Evolutionary conservation across 2,329 filamentous ascomycete genomes (phyloP), one percentile per base, ranked within the genome.

Genomic region (Hymenoscyphus fructigenus): DNA sequence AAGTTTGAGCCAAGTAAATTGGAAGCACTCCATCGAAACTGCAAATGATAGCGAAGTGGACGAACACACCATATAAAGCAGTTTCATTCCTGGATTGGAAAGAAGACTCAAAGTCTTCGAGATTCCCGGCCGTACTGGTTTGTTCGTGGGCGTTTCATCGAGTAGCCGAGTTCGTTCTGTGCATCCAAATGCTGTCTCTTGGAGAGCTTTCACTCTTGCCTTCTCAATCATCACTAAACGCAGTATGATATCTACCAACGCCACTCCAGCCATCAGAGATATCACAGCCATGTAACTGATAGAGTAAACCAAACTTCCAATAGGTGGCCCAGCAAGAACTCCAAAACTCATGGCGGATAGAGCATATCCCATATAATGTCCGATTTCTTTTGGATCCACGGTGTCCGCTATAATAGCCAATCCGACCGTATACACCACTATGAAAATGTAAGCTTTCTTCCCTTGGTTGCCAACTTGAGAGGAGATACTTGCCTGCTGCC

Each of bases 391-490:
- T 1, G 6, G 89, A 72, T 83, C 84, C 53, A 91, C 85, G 0
- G 88, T 91, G 71, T 92, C 90, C 1, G 87, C 87, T 12, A 92
- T 73, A 44, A 92, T 77, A 0, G 90, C 89, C 38, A 90, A 79
- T 0, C 90, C 90, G 0, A 91, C 87, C 0, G 86, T 87, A 88
- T 89, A 92, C 10, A 91, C 89, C 1, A 91, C 83, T 4, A 20
- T 26, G n/a, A 10, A 3, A 20, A 29, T 23, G 17, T 23, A 57
- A 28, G 6, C 20, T 28, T 29, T 2, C 10, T n/a, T n/a, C n/a
- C n/a, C n/a, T n/a, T n/a, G n/a, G n/a, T n/a, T n/a, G n/a, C n/a
- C n/a, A n/a, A n/a, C 10, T 26, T 17, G 53, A 15, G 12, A 57
- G 20, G 5, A 15, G 20, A 26, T 12, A 26, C 12, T 57, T 57